Evolutionary conservation across 345 rosid species (phyloP), one percentile per base, ranked within the genome.

Genomic region (Gossypium bickii): DNA sequence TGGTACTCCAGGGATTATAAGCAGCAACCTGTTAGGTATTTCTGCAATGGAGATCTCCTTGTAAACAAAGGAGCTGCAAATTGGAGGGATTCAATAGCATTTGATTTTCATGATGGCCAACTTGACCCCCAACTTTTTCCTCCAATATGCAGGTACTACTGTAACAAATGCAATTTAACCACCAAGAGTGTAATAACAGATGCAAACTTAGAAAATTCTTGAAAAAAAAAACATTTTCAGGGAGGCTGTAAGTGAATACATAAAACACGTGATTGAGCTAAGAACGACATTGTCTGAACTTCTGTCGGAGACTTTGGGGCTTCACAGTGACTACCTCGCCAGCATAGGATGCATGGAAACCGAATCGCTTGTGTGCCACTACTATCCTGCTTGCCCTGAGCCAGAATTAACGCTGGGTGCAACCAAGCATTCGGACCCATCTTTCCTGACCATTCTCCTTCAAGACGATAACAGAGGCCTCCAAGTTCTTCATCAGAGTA

Each of bases 371-470:
- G 67, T 75, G 51, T 82, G 88, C 72, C 89, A 86, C 68, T 88
- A 82, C 59, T 86, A 84, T 70, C 92, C 89, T 3, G 62, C 74
- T 49, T 86, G 92, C 68, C 88, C 92, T 0, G 80, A 88, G 81
- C 89, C 88, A 27, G 82, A 84, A 22, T 53, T 83, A 76, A 83
- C 89, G 0, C 55, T 86, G 0, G 88, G 88, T 9, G 63, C 91
- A 20, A 70, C 80, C 53, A 77, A 77, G 80, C 92, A 88, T 18
- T 77, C 83, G 2, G 89, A 88, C 70, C 84, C 87, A 7, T 83
- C 86, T 12, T 86, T 84, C 24, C 59, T 84, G 9, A 86, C 89
- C 3, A 58, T 83, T 18, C 82, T 88, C 27, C 83, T 86, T 43
- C 92, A 88, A 73, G 87, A 88, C 74, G 47, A 60, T 48, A 58